Evolutionary conservation across 2,329 filamentous ascomycete species (phyloP).

Genomic region (Paraphoma sp.): DNA sequence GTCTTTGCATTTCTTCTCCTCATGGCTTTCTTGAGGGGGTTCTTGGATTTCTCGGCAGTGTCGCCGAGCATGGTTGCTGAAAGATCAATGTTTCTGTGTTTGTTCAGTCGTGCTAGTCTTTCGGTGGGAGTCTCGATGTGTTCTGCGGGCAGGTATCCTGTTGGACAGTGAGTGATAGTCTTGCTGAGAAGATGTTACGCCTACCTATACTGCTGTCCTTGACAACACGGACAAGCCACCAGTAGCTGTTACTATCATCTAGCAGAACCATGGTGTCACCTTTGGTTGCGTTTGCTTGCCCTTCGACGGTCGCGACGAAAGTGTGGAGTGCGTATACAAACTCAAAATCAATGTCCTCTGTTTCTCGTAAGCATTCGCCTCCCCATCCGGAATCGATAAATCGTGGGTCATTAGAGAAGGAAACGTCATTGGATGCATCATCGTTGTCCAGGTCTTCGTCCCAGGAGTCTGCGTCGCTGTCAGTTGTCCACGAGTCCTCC

Average conservation of each 20-base stretch:
- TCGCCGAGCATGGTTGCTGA: conserved; percentile 76
- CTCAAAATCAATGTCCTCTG: conserved; percentile 99
- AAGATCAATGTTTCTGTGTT: conserved; percentile 94
- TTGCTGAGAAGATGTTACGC: conserved; percentile 15
- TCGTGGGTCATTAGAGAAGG: conserved; percentile 63
- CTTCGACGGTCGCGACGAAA: conserved; percentile 96
- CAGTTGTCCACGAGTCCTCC: conserved; percentile 44
- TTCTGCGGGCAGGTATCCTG: conserved; percentile 94
- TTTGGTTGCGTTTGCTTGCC: conserved; percentile 97
- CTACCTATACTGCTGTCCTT: conserved; percentile 94
- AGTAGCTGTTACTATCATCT: conserved; percentile 99
- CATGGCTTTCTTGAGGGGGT: conserved; percentile 83
- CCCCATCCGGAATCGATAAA: conserved; percentile 77
- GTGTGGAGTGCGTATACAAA: conserved; percentile 98
- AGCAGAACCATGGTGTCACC: conserved; percentile 98
- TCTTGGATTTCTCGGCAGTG: conserved; percentile 79
- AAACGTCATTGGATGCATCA: conserved; percentile 69
- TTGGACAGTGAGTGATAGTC: conserved; percentile 3
- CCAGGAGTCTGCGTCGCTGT: conserved; percentile 48
- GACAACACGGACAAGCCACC: conserved; percentile 97
- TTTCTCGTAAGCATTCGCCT: conserved; percentile 83
- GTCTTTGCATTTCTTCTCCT: conserved; percentile 82
- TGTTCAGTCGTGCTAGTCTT: conserved; percentile 89
- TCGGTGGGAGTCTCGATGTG: conserved; percentile 99
- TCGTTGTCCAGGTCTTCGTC: conserved; percentile 42